Evolutionary conservation across 1,139 yeast species (phyloP), one percentile per base, ranked within the genome.

Genomic region (Pichia sp.): DNA sequence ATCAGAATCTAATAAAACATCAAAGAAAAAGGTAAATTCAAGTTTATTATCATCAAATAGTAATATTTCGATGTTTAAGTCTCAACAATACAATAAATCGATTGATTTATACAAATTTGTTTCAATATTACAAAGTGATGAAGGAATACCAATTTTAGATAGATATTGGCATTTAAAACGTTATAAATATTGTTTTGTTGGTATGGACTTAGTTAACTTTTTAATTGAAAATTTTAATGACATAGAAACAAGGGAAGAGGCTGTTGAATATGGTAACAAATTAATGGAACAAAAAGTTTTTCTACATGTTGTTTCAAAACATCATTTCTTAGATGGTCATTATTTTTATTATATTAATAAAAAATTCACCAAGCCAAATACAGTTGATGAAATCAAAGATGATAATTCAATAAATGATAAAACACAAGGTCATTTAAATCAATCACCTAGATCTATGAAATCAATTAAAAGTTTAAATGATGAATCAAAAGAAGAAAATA

Each of bases 151-250:
- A 40, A 69, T 92, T 39, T 80, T 78, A 1, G 96, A 89, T 57
- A 71, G 97, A 55, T 76, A 82, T 28, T 92, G 98, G 98, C 97
- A 92, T 62, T 81, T 90, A 76, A 82, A 81, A 52, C 69, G 75
- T 10, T 95, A 87, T 62, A 71, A 74, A 31, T 77, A 83, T 52
- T 86, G 96, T 63, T 89, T 92, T 59, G 64, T 87, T 30, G 97
- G 97, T 0, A 78, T 80, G 53, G 96, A 87, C 50, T 70, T 89
- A 53, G 96, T 87, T 0, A 75, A 80, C 23, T 92, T 97, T 97
- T 60, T 90, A 43, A 68, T 85, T 35, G 84, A 83, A 49, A 78
- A 81, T 49, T 84, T 89, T 58, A 79, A 76, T 27, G 97, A 89
- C 57, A 80, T 92, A 37, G 78, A 80, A 40, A 78, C 84, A 0